These are phyloP conservation scores for Boletellus deceptivus DNA, from an alignment of 1,284 basidiomycete species.

Conservation along the genomic window DNA sequence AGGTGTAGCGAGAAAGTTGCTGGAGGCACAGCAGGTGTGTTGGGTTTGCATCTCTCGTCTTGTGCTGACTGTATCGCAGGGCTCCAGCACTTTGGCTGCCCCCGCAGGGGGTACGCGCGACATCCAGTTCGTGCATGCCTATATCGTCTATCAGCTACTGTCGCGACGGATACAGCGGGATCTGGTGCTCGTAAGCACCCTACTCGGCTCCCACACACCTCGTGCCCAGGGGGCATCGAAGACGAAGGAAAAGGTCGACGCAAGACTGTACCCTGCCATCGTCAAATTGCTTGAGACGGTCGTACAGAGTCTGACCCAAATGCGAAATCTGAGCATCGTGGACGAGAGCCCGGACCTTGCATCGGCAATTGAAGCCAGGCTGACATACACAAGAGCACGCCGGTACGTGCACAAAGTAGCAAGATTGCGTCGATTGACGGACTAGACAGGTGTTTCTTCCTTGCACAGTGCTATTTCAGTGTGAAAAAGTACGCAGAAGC, in stretches of 20 bases:
- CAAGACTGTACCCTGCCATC: slow-evolving; percentile 74
- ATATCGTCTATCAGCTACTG: slow-evolving; percentile 83
- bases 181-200: slow-evolving; percentile 72
- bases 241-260: slow-evolving; percentile 54
- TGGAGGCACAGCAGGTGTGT: slow-evolving; percentile 75
- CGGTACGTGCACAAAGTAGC: slow-evolving; percentile 46
- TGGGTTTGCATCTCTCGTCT: background rate
- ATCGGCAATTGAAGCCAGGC: slow-evolving; percentile 70
- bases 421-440: background rate
- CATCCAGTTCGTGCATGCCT: slow-evolving; percentile 82
- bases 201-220: slow-evolving; percentile 45
- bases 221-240: slow-evolving; percentile 34
- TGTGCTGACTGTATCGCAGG: slow-evolving; percentile 21
- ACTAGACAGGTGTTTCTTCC: slow-evolving; percentile 58
- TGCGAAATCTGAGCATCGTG: slow-evolving; percentile 79
- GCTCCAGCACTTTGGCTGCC: slow-evolving; percentile 11
- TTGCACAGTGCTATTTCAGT: slow-evolving; percentile 67
- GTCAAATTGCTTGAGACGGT: slow-evolving; percentile 87
- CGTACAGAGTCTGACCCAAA: slow-evolving; percentile 79
- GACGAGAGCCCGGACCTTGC: slow-evolving; percentile 85
- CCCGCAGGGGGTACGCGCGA: slow-evolving; percentile 55
- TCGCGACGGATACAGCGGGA: slow-evolving; percentile 86
- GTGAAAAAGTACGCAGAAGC: slow-evolving; percentile 72
- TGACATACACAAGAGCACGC: slow-evolving; percentile 72
- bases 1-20: slow-evolving; percentile 72